phyloP scores from a whole-genome alignment of 208 protist genomes.

The Leishmania tropica region DNA sequence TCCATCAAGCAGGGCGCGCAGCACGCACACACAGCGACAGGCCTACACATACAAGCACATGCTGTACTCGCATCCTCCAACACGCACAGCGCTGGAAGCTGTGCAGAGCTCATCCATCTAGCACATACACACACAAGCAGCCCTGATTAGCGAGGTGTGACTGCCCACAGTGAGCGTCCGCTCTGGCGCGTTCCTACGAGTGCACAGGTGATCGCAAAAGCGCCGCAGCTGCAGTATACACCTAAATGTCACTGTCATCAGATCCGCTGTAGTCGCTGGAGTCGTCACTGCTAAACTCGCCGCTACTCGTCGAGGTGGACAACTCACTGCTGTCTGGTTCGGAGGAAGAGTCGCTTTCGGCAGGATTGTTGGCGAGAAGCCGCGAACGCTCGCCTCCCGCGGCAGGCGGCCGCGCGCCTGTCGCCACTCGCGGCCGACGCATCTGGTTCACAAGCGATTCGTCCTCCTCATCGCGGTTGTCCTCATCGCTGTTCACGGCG shows the following conservation, averaged over 20 bases:
- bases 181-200: not conserved
- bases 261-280: constrained; percentile 42
- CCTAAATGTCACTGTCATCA: constrained; percentile 67
- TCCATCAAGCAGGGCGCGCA: not conserved
- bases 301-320: constrained; percentile 40
- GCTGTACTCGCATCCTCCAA: not conserved
- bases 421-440: constrained; percentile 30
- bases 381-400: constrained; percentile 21
- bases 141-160: not conserved
- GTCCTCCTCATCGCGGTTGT: constrained; percentile 11
- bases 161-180: not conserved
- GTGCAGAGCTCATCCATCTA: not conserved
- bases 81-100: not conserved
- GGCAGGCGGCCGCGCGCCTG: constrained; percentile 22
- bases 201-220: not conserved
- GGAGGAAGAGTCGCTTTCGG: constrained; percentile 31
- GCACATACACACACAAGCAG: not conserved
- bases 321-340: constrained; percentile 35
- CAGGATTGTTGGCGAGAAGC: constrained; percentile 11
- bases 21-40: not conserved
- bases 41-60: not conserved
- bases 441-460: constrained; percentile 32
- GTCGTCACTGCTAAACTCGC: constrained; percentile 54
- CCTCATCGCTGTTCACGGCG: constrained; percentile 5
- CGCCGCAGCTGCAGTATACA: constrained; percentile 1